Evolutionary conservation across 805 yeast genomes (phyloP).

Genomic region (Cyberlindnera xishuangbannaensis): DNA sequence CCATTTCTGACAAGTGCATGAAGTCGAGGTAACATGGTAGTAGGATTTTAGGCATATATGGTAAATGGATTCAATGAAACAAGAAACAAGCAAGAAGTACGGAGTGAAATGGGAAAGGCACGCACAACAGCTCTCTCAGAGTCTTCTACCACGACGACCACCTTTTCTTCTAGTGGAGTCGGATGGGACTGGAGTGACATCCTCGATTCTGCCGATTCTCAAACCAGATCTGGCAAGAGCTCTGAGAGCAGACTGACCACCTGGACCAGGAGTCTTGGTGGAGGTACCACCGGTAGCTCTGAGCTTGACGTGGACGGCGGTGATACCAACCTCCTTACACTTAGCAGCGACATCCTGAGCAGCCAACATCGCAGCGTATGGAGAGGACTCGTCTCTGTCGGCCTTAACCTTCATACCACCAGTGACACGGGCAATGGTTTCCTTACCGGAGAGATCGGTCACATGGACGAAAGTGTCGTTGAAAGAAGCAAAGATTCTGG

Average conservation of each 20-base stretch:
- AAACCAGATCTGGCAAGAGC: conserved; percentile 99
- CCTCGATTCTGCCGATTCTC: conserved; percentile 99
- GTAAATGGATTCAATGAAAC: conserved; percentile 1
- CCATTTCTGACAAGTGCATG: conserved; percentile 1
- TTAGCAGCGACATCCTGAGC: conserved; percentile 99
- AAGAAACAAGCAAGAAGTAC: conserved; percentile 9
- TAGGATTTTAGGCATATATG: conserved; percentile 1
- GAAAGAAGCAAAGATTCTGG: conserved; percentile 99
- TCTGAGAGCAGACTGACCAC: conserved; percentile 99
- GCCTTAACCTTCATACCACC: conserved; percentile 99
- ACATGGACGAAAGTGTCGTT: conserved; percentile 99
- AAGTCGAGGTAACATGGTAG: neutral
- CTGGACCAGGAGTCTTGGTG: conserved; percentile 99
- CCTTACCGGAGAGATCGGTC: conserved; percentile 99
- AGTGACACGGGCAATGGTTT: conserved; percentile 99
- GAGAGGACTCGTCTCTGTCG: conserved; percentile 99
- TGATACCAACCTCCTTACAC: conserved; percentile 99
- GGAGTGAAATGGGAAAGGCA: no score
- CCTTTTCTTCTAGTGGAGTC: conserved; percentile 99
- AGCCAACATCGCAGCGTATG: conserved; percentile 99
- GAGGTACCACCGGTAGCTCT: conserved; percentile 99
- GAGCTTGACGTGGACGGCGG: conserved; percentile 98
- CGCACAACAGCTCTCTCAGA: conserved; percentile 41
- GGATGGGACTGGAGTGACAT: conserved; percentile 99
- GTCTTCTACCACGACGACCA: conserved; percentile 99